Base-by-base conservation (phyloP, 495 filamentous ascomycete species). In the Aspergillus funiculosus region DNA sequence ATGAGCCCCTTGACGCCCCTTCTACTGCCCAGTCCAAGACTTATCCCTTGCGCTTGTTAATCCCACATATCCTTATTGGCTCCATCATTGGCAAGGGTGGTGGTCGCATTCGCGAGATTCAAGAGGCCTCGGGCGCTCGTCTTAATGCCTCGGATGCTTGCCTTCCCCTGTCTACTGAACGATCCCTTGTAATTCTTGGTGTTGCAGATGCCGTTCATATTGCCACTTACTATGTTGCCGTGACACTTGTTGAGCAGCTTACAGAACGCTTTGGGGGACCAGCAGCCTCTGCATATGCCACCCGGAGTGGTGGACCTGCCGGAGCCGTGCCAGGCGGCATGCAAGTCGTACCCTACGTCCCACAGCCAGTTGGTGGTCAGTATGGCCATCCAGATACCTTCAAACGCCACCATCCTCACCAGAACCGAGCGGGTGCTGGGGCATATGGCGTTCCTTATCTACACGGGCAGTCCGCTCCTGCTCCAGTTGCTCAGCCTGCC, bases 11-110 rank as follows among this genome's bases (percentile, higher is more conserved):
- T 54, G 81, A 86, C 46, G 73, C 85, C 56, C 70, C 91, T 48
- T 98, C 92, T 26, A 94, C 80, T 57, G 75, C 87, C 40, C 85
- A 92, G 54, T 97, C 92, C 28, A 96, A 95, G 78, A 95, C 91
- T 7, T 98, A 98, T 53, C 91, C 92, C 49, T 80, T 98, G 45
- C 89, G 92, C 48, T 82, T 98, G 37, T 81, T 98, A 43, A 86
- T 98, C 51, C 92, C 92, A 15, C 92, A 97, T 61, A 90, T 97
- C 52, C 79, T 98, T 43, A 97, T 98, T 56, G 92, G 92, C 28
- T 95, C 94, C 11, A 96, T 98, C 69, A 98, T 98, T 66, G 92
- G 92, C 59, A 96, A 97, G 69, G 86, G 82, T 46, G 92, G 92
- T 49, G 82, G 87, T 43, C 81, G 92, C 41, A 98, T 98, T 64